A percentile compares a stretch with the other conserved stretches of the same genome.
phyloP scores from a whole-genome alignment of 805 yeast genomes.

The Teunomyces kruisii region DNA sequence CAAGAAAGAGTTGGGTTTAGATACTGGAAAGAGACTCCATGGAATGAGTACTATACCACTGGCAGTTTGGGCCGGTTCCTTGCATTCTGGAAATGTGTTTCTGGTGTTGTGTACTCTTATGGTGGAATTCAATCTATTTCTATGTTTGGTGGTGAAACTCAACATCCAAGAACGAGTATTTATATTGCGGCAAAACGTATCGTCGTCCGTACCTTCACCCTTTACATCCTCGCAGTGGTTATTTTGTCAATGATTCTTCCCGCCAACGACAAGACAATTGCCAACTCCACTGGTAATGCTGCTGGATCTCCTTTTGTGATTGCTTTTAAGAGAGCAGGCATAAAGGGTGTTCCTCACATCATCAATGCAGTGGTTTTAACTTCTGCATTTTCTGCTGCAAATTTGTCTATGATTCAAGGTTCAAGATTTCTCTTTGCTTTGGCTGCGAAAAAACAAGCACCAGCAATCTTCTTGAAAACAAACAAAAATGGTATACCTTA shows the following conservation, averaged over 20 bases:
- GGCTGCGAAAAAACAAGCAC: slow-evolving; percentile 39
- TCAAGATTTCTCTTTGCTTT: slow-evolving; percentile 36
- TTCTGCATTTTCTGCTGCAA: slow-evolving; percentile 41
- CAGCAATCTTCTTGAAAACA: slow-evolving; percentile 28
- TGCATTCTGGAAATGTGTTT: slow-evolving; percentile 31
- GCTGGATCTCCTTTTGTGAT: slow-evolving; percentile 41
- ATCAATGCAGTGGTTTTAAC: slow-evolving; percentile 40
- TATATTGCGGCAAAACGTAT: slow-evolving; percentile 29
- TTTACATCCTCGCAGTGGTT: slow-evolving; percentile 32
- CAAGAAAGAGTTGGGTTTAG: slow-evolving; percentile 25
- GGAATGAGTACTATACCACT: slow-evolving; percentile 16
- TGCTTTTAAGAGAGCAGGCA: slow-evolving; percentile 33
- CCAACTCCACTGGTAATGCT: slow-evolving; percentile 28
- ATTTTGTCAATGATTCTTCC: slow-evolving; percentile 28
- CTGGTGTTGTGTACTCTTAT: slow-evolving; percentile 38
- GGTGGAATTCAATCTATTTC: slow-evolving; percentile 31
- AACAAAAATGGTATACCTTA: background rate
- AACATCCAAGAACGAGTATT: slow-evolving; percentile 32
- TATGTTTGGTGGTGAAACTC: slow-evolving; percentile 30
- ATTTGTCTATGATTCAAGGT: slow-evolving; percentile 25
- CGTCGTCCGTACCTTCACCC: slow-evolving; percentile 25
- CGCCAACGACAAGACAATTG: slow-evolving; percentile 21
- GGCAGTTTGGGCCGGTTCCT: slow-evolving; percentile 15
- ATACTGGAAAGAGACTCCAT: slow-evolving; percentile 46
- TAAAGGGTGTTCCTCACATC: slow-evolving; percentile 33